Evolutionary conservation across 2,329 filamentous ascomycete species (phyloP).

Genomic region (Fusarium siculi): DNA sequence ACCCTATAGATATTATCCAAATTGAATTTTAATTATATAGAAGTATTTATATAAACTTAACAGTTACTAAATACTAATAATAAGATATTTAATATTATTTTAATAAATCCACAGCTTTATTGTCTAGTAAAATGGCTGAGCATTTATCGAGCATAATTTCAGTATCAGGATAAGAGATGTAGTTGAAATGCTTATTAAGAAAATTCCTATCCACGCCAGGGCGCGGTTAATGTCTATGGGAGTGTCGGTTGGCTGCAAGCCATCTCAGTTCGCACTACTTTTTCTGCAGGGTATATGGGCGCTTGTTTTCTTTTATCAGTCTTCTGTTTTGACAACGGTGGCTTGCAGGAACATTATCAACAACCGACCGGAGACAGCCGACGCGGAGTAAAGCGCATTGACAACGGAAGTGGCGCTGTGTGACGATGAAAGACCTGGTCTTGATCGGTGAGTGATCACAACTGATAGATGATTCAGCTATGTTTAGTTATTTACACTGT

Average conservation of each 20-base stretch:
- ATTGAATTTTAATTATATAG: not conserved
- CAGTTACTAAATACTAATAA: no score
- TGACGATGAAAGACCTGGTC: not conserved
- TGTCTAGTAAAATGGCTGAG: fast-evolving
- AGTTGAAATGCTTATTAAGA: not conserved
- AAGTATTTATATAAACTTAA: not conserved
- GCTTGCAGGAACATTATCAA: not conserved
- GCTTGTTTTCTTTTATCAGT: not conserved
- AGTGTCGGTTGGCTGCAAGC: fast-evolving
- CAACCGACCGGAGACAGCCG: not conserved
- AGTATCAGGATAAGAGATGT: not conserved
- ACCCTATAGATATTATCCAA: not conserved
- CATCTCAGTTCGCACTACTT: not conserved
- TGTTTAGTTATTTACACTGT: no score
- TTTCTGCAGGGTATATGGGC: not conserved
- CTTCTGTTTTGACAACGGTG: not conserved
- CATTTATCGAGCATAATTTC: fast-evolving
- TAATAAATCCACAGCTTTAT: not conserved
- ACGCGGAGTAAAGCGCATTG: not conserved
- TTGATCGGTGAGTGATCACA: not conserved
- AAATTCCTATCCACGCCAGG: no score
- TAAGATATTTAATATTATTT: no score
- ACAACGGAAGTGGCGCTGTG: not conserved
- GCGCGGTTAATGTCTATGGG: no score
- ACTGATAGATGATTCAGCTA: not conserved